Base-by-base conservation (phyloP, 106 monocot genomes). In the Dendrobium officinale region DNA sequence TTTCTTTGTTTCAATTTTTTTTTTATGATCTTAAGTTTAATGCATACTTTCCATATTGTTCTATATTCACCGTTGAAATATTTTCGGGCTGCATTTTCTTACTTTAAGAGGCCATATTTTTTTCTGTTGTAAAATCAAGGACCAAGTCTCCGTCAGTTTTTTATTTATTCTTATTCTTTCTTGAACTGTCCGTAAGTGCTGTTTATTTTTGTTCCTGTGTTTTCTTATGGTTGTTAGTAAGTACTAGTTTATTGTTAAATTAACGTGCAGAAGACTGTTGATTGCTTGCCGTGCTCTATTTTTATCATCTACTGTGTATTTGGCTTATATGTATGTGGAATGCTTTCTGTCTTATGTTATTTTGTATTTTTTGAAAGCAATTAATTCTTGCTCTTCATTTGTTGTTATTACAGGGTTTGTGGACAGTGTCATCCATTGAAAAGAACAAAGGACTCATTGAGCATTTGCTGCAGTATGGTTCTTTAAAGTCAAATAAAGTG, bases 381-480 rank as follows among this genome's bases (percentile, higher is more conserved):
- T 74, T 74, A 44, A 22, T 74, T 43, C 2, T 42, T 51, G 1
- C 15, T 76, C 76, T 76, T 51, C 18, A 15, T 77, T 22, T 78
- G 4, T 54, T 80, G 49, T 27, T 70, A 42, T 78, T 81, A 11
- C 83, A 95, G 95, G 75, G 79, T 11, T 86, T 90, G 31, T 89
- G 82, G 83, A 86, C 86, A 27, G 85, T 84, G 55, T 85, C 87
- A 48, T 87, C 86, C 29, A 79, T 81, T 22, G 88, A 83, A 43
- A 90, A 84, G 79, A 95, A 95, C 85, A 92, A 88, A 77, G 90
- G 54, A 31, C 58, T 95, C 27, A 82, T 90, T 33, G 86, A 88
- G 45, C 81, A 90, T 41, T 84, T 95, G 80, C 77, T 85, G 77
- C 80, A 78, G 11, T 89, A 89, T 85, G 85, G 90, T 22, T 51